These are phyloP conservation scores for Bryum argenteum DNA, from an alignment of 225 moss, liverwort and hornwort genomes.

Conservation along the genomic window DNA sequence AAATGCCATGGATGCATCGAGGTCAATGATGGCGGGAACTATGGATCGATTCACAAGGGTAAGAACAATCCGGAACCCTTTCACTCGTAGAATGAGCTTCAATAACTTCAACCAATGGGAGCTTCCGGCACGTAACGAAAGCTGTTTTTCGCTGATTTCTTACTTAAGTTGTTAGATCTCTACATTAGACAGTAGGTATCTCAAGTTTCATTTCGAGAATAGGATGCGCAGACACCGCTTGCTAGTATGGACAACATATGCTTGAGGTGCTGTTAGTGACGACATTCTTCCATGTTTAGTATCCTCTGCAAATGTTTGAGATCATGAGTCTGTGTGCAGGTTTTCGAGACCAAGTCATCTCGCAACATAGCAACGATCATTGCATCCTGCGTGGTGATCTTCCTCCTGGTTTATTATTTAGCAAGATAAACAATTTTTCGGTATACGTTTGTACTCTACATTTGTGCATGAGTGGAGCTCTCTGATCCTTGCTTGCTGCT, in stretches of 20 bases:
- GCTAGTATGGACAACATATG: too few relatives aligned
- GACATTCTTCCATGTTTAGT: too few relatives aligned
- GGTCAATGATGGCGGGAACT: conserved; percentile 85
- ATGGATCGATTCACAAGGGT: conserved; percentile 87
- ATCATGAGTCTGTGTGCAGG: too few relatives aligned
- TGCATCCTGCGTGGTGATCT: conserved; percentile 59
- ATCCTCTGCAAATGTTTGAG: too few relatives aligned
- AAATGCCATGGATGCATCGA: conserved; percentile 91
- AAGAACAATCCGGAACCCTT: conserved; percentile 19
- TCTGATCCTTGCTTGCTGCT: conserved; percentile 29
- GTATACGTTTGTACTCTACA: conserved; percentile 30
- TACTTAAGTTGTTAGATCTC: neutral
- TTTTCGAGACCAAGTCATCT: conserved; percentile 83
- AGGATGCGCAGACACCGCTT: neutral
- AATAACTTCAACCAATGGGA: too few relatives aligned
- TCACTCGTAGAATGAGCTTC: neutral
- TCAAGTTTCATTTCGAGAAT: neutral
- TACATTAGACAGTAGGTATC: neutral
- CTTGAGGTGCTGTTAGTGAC: neutral
- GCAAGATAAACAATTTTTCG: conserved; percentile 35
- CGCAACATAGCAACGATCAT: conserved; percentile 69
- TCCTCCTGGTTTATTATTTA: conserved; percentile 53
- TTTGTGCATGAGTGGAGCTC: conserved; percentile 23
- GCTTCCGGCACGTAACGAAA: too few relatives aligned
- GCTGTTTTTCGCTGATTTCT: too few relatives aligned